Evolutionary conservation across 257 asterid species (phyloP).

Genomic region (Apocynum venetum): DNA sequence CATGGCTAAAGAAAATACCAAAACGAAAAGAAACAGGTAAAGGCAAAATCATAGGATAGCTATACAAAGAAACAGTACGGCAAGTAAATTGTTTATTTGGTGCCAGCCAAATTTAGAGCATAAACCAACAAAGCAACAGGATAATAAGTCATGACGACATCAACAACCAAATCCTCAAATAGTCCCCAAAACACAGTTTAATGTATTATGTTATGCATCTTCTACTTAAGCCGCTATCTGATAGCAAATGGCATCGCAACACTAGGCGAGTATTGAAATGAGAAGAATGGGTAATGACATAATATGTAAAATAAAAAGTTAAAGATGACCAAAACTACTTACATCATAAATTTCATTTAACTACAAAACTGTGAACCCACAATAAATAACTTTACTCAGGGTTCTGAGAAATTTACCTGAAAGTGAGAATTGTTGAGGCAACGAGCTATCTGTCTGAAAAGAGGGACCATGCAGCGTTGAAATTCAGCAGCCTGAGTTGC

Average conservation of each 20-base stretch:
- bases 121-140: neutral
- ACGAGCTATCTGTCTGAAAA: slow-evolving; percentile 68
- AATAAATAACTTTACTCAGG: neutral
- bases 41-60: neutral
- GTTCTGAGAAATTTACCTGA: slow-evolving; percentile 46
- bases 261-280: neutral
- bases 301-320: neutral
- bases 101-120: neutral
- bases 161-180: neutral
- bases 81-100: neutral
- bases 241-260: neutral
- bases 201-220: neutral
- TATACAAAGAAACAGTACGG: neutral
- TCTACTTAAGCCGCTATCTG: slow-evolving; percentile 4
- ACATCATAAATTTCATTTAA: neutral
- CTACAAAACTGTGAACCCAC: neutral
- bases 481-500: slow-evolving; percentile 61
- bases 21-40: neutral
- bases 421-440: slow-evolving; percentile 71
- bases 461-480: slow-evolving; percentile 72
- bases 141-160: neutral
- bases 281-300: neutral
- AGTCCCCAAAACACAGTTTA: neutral
- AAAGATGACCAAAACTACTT: neutral
- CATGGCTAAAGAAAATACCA: neutral